Evolutionary conservation across 2,329 filamentous ascomycete species (phyloP).

Genomic region (Rhinocladiella similis): DNA sequence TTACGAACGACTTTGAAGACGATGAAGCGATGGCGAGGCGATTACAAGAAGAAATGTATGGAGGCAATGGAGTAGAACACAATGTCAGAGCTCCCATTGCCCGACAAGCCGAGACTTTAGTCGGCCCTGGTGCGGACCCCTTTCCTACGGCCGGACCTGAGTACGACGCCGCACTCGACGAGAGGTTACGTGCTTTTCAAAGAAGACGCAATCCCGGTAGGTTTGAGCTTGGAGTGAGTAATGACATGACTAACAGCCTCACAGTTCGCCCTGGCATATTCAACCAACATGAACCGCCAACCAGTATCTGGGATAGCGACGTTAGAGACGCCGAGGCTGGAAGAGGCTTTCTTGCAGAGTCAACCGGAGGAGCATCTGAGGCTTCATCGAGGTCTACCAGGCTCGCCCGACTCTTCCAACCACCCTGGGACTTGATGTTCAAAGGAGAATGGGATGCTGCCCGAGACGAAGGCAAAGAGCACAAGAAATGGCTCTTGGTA

Average conservation of each 20-base stretch:
- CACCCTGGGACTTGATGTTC: conserved; percentile 87
- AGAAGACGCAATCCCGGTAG: conserved; percentile 36
- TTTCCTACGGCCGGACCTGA: conserved; percentile 44
- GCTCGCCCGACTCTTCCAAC: conserved; percentile 88
- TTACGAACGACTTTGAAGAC: conserved; percentile 60
- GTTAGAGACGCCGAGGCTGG: conserved; percentile 51
- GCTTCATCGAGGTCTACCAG: conserved; percentile 69
- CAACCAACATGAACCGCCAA: conserved; percentile 59
- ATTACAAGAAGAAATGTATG: conserved; percentile 89
- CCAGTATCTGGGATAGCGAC: conserved; percentile 54
- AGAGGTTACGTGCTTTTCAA: conserved; percentile 56
- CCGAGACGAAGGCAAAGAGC: conserved; percentile 79
- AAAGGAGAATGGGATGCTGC: conserved; percentile 79
- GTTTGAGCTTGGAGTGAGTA: conserved; percentile 1
- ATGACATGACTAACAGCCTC: conserved; percentile 4
- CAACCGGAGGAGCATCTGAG: conserved; percentile 66
- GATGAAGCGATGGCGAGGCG: conserved; percentile 92
- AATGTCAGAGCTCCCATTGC: conserved; percentile 84
- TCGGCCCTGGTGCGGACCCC: conserved; percentile 66
- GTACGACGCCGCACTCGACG: conserved; percentile 62
- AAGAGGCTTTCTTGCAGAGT: conserved; percentile 54
- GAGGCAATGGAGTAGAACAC: conserved; percentile 49
- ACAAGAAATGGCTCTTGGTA: conserved; percentile 91
- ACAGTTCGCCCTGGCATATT: conserved; percentile 59
- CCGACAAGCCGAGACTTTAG: conserved; percentile 85